Base-by-base conservation (phyloP, 805 yeast genomes). In the Yarrowia bubula region DNA sequence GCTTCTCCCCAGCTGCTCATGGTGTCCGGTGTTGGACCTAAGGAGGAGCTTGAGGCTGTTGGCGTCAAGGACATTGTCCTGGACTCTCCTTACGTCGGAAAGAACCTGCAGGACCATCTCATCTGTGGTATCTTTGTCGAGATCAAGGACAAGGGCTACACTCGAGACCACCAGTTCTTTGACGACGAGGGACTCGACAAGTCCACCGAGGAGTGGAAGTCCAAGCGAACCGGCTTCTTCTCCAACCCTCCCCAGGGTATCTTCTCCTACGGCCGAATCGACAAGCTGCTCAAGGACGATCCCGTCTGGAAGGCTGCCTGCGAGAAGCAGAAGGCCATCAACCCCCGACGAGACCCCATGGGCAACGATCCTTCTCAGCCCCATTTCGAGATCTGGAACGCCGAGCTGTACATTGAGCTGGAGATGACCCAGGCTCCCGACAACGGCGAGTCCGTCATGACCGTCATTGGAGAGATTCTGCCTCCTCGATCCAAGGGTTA, bases 21-120 rank as follows among this genome's bases (percentile, higher is more conserved):
- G 72, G 75, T 72, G 48, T 72, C 75, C 37, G 76, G 76, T 37
- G 51, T 74, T 31, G 76, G 76, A 28, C 76, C 76, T 15, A 68
- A 65, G 66, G 65, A 67, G 64, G 73, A 74, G 66, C 69, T 74
- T 37, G 70, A 69, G 50, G 68, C 58, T 33, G 71, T 70, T 41
- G 74, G 75, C 17, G 71, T 74, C 64, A 69, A 70, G 22, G 70
- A 69, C 18, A 65, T 69, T n/a, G 69, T 70, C 28, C 51, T 58
- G 10, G 75, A 74, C 61, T 69, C 71, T 41, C 72, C 70, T 37
- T 74, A 73, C 44, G 76, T 74, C 41, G 76, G 76, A n/a, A 72
- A 74, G 66, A 70, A 74, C 67, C 71, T 74, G 65, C 70, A 74
- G 62, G 76, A 74, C 61, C 76, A 74, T 65, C 76, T 76, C 14